Evolutionary conservation across 352 stramenopile species (phyloP), one percentile per base, ranked within the genome.

Genomic region (Globisporangium splendens): DNA sequence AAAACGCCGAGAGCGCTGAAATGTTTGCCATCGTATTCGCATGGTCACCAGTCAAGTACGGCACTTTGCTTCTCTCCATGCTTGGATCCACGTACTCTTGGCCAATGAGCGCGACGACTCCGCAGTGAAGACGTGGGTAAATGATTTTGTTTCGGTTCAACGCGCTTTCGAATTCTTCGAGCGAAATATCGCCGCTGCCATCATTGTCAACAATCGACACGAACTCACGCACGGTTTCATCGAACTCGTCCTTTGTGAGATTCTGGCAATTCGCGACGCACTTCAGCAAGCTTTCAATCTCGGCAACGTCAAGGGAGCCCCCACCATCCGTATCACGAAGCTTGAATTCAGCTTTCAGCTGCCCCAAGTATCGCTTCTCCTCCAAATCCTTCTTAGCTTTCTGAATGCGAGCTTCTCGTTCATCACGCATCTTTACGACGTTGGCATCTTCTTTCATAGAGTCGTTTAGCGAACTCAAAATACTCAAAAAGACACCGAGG

Each of bases 121-220:
- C 67, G 10, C 65, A 65, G 54, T 96, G 86, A 1, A 93, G 59
- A 0, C 78, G 72, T 24, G 76, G 58, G 49, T 94, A 96, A 11
- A 88, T 41, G 20, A 85, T 77, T 58, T 86, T 91, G 58, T 91
- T 72, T 20, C 79, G 67, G 39, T 72, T 84, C 31, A 96, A 60
- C 2, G 83, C 78, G 17, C 53, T 76, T 56, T 91, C 76, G 61
- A 96, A 96, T 50, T 96, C 86, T 21, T 94, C 83, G 24, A 93
- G 56, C 6, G 85, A 93, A 21, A 96, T 82, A 55, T 96, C 86
- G 18, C 85, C 85, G 48, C 85, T 94, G 41, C 76, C 66, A 42
- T 96, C 85, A 31, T 67, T 76, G 56, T 96, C 86, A 18, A 96
- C 85, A 57, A 94, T 88, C 21, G 58, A 65, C 22, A 91, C 70